Evolutionary conservation across 1,284 basidiomycete species (phyloP), one percentile per base, ranked within the genome.

Genomic region (Boletus mariae): DNA sequence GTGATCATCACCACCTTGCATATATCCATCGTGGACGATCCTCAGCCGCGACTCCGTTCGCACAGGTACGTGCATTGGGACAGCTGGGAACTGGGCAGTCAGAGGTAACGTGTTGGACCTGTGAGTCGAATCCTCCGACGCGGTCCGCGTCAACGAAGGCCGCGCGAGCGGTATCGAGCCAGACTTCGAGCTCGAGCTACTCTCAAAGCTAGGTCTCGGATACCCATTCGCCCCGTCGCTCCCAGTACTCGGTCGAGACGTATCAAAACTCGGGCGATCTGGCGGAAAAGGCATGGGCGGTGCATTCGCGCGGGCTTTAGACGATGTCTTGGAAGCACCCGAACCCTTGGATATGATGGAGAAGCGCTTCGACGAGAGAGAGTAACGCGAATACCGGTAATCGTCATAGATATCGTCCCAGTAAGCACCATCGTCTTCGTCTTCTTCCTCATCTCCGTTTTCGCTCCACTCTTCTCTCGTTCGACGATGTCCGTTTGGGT

Each of bases 371-470:
- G 73, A 75, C 12, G 73, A 68, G 55, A 82, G 71, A 0, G 85
- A 87, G 52, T 77, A 77, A 7, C 84, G 73, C 7, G 85, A 87
- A 60, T 88, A 89, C 3, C 85, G 78, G 61, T 89, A 89, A 57
- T 85, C 79, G 62, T 89, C 86, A 59, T 88, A 89, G 48, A 89
- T 87, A 58, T 87, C 84, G 52, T 85, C 83, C 79, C 83, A 85
- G 55, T 80, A 77, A 28, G 72, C 78, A 15, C 71, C 72, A n/a
- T 71, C 73, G 45, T 71, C 34, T 35, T 35, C 35, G 3, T 38
- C 35, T 11, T 31, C 31, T 12, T 31, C 31, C 1, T 32, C 31
- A 3, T 58, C 63, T 41, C 38, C 56, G 10, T 48, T 51, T 28
- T 32, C 54, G 3, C 29, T 54, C 55, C 6, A 26, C 8, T 59